Evolutionary conservation across 352 stramenopile genomes (phyloP), one percentile per base, ranked within the genome.

Genomic region (Lagenidium giganteum): DNA sequence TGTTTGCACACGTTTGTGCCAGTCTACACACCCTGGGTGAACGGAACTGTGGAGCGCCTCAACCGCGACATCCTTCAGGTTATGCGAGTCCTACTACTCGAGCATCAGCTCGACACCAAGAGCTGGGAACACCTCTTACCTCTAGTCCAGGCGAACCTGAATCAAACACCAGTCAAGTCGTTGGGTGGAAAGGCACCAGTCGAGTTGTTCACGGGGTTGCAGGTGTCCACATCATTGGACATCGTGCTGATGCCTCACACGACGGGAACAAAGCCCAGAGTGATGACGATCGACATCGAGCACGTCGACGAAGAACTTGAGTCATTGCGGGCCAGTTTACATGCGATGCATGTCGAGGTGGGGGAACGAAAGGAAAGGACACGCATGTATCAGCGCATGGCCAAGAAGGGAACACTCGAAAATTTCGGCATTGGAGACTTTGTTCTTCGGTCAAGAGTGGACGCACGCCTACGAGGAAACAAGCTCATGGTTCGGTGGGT

Each of bases 191-290:
- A 45, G 18, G 27, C 39, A 21, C 48, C 46, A 21, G 26, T 52
- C 20, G 34, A 63, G 34, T 16, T 63, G 29, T 63, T 63, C 34
- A 61, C 52, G 3, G 39, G 30, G 5, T 21, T 61, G n/a, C 20
- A 26, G 8, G 8, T 11, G 12, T 22, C 38, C 40, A 34, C 39
- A 3, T 6, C 28, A 7, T 24, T 50, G 3, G 39, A 50, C n/a
- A 18, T 33, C 3, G 14, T 56, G 26, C 4, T 41, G 18, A 4
- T 49, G 3, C 31, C 42, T 22, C 25, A 14, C 11, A 5, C 21
- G 4, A 8, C 22, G 16, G 13, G 28, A 12, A 26, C 30, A 20
- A 49, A 47, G 29, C 5, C 29, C 20, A 49, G 41, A 24, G 5
- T 33, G 18, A 41, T 49, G 42, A 25, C 16, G 42, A 49, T 49